Conservation (phyloP, 2,329 filamentous ascomycete species). For the Clonostachys rosea region DNA sequence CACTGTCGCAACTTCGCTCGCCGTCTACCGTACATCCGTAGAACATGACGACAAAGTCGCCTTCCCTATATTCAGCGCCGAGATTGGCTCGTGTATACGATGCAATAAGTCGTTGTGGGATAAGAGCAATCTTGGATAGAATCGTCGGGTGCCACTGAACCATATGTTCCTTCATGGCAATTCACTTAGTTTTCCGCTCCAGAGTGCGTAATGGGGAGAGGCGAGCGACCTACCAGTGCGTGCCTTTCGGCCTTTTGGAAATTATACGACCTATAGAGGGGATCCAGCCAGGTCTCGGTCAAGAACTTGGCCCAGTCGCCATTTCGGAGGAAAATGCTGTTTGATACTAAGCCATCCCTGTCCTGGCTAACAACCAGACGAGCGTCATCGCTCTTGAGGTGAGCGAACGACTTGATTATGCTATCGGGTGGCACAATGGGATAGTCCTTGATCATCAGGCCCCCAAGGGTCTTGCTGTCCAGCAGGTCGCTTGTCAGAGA, state of each 20-base stretch:
- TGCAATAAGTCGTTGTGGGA: constrained; percentile 84
- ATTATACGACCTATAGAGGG: constrained; percentile 88
- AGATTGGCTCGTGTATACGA: constrained; percentile 59
- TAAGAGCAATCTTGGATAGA: constrained; percentile 79
- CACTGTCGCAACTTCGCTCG: constrained; percentile 63
- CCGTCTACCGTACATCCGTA: constrained; percentile 60
- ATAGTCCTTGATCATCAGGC: constrained; percentile 77
- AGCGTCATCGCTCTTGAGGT: constrained; percentile 72
- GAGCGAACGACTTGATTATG: constrained; percentile 89
- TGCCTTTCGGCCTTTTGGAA: constrained; percentile 94
- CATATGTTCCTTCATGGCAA: constrained; percentile 64
- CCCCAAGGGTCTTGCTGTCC: constrained; percentile 61
- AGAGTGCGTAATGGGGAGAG: constrained; percentile 10
- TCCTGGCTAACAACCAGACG: constrained; percentile 86
- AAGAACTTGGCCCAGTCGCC: constrained; percentile 93
- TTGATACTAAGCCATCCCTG: constrained; percentile 67
- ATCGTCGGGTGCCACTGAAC: constrained; percentile 97
- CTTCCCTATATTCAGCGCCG: constrained; percentile 69
- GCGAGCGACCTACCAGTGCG: constrained; percentile 63
- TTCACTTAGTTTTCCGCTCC: neutral
- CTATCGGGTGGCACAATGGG: constrained; percentile 92
- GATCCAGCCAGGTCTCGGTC: constrained; percentile 93
- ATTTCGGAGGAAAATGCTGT: constrained; percentile 75
- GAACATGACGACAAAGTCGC: constrained; percentile 81
- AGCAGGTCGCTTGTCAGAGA: constrained; percentile 70